Base-by-base conservation (phyloP, 1,284 basidiomycete genomes). In the Meira nashicola region DNA sequence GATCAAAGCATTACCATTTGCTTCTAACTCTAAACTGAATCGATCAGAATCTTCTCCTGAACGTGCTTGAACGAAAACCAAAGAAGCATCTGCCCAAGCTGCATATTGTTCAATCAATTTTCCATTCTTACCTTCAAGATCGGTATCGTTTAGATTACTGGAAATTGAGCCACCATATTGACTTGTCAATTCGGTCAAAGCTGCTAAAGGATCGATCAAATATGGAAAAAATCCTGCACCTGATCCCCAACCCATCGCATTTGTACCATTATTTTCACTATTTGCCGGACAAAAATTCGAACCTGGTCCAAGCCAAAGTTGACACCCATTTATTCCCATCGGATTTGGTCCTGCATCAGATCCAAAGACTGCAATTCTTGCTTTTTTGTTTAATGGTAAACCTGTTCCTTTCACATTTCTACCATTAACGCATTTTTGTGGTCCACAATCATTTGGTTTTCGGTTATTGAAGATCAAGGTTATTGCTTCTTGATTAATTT, bases 21-120 rank as follows among this genome's bases (percentile, higher is more conserved):
- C 82, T 89, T 88, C 91, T 0, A 87, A 84, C 0, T 87, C 88
- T 44, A 91, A 79, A 78, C 90, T 89, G 63, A 88, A 88, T 50
- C 83, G 81, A 72, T 92, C 89, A 59, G 67, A 70, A 40, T 65
- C 70, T 41, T 74, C 72, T 19, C 70, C 70, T 23, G 61, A 64
- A 19, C 58, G 52, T 17, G 66, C 62, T 28, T 58, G 85, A 38
- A 84, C 84, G 73, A 87, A 86, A 7, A 88, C 86, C 50, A 87
- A 80, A 0, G 85, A 84, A 15, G 80, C 72, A 53, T 82, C 80
- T 10, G 66, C 66, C 60, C 14, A 17, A 17, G 17, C 17, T 8
- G 43, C 48, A 28, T 4, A 3, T 23, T 37, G 48, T 37, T 67
- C 43, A 56, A 64, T 68, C 44, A 65, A 64, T 15, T 64, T 79